Percentiles rank a stretch among this genome's conserved stretches.
Conservation (phyloP, 2,329 filamentous ascomycete genomes). For the Penicillium olsonii region DNA sequence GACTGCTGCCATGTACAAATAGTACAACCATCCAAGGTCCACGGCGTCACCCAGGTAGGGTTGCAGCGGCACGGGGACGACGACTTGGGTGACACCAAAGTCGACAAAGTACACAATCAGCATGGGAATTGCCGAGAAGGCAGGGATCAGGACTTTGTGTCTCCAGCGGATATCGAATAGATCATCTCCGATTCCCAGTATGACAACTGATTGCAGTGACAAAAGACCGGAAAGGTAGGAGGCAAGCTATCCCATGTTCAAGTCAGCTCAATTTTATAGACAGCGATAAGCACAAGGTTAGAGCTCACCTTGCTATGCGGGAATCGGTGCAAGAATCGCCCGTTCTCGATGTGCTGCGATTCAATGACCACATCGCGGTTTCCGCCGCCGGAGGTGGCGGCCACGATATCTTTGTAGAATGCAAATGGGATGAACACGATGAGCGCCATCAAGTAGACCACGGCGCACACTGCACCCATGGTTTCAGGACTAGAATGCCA, state of each 20-base stretch:
- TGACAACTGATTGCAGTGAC: constrained; percentile 84
- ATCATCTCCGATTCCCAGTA: constrained; percentile 92
- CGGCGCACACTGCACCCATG: constrained; percentile 91
- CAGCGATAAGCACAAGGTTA: not conserved
- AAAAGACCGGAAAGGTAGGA: constrained; percentile 94
- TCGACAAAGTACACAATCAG: constrained; percentile 98
- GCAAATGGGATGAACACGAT: constrained; percentile 95
- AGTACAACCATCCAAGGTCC: constrained; percentile 82
- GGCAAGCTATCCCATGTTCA: constrained; percentile 65
- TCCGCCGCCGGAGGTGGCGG: constrained; percentile 88
- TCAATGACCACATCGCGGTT: constrained; percentile 84
- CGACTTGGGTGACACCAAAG: constrained; percentile 94
- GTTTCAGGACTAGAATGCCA: constrained; percentile 69
- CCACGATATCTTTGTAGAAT: constrained; percentile 97
- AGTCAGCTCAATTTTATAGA: constrained; percentile 1
- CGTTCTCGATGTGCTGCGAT: constrained; percentile 72
- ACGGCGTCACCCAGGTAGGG: constrained; percentile 82
- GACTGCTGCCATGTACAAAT: constrained; percentile 93
- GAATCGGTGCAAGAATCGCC: constrained; percentile 85
- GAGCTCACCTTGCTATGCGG: constrained; percentile 80
- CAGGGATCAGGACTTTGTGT: constrained; percentile 97
- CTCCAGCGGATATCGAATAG: constrained; percentile 98
- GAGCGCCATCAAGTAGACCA: constrained; percentile 85
- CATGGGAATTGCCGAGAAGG: constrained; percentile 87
- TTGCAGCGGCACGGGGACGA: constrained; percentile 82